Percentiles rank a stretch among this genome's conserved stretches.
Conservation (phyloP, 1,284 basidiomycete species). For the Anthracocystis walkeri region DNA sequence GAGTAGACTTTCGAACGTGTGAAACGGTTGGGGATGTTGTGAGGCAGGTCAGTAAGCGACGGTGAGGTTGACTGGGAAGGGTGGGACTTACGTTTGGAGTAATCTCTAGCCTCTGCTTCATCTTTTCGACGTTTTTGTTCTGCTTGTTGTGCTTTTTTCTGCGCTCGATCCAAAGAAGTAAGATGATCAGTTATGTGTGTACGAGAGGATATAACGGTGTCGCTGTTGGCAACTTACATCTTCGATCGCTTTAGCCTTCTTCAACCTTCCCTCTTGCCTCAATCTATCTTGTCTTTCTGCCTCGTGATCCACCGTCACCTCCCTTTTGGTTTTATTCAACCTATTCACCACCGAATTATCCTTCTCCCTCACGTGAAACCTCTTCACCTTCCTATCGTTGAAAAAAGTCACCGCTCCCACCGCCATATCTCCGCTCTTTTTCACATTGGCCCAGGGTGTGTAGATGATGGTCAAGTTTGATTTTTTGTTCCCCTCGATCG, state of each 20-base stretch:
- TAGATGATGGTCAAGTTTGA: conserved; percentile 94
- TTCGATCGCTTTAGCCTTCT: conserved; percentile 56
- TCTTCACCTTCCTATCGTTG: conserved; percentile 77
- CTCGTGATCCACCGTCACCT: conserved; percentile 82
- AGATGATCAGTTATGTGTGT: neutral
- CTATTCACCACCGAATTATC: conserved; percentile 93
- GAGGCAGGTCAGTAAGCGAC: neutral
- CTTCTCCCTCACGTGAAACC: conserved; percentile 82
- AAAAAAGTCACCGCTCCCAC: conserved; percentile 95
- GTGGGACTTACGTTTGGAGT: conserved; percentile 70
- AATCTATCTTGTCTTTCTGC: conserved; percentile 80
- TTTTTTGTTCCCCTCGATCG: conserved; percentile 96
- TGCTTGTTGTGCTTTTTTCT: conserved; percentile 55
- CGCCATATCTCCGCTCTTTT: conserved; percentile 72
- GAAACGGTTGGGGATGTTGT: no score
- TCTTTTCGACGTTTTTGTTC: conserved; percentile 74
- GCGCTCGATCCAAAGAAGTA: neutral
- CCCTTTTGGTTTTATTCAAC: conserved; percentile 90
- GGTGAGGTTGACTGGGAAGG: neutral
- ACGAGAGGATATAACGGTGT: no score
- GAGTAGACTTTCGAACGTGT: conserved; percentile 51
- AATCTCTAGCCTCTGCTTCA: conserved; percentile 59
- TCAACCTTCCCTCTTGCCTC: conserved; percentile 48
- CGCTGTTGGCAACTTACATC: conserved; percentile 38
- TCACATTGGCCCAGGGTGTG: conserved; percentile 75